Evolutionary conservation across 129 eudicot species (phyloP).

Genomic region (Lactuca sativa): DNA sequence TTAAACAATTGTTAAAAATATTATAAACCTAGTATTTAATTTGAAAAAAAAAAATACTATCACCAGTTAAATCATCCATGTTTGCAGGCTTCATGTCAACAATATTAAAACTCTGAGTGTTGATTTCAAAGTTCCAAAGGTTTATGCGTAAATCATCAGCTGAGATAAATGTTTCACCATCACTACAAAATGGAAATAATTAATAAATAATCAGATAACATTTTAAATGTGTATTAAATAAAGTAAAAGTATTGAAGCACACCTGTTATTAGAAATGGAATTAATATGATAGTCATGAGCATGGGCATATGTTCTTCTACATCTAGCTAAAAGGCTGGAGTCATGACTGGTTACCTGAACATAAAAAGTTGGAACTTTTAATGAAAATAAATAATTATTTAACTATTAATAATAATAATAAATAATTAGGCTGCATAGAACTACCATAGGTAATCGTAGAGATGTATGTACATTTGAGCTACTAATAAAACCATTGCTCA

Average conservation of each 20-base stretch:
- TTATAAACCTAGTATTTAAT: neutral
- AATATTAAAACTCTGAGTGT: constrained; percentile 88
- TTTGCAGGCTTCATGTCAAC: constrained; percentile 93
- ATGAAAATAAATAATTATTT: neutral
- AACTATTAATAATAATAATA: neutral
- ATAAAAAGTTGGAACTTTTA: constrained; percentile 17
- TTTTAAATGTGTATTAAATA: no score
- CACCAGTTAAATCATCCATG: constrained; percentile 99
- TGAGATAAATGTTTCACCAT: constrained; percentile 97
- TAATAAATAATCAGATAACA: no score
- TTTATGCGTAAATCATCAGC: constrained; percentile 97
- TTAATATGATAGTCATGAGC: constrained; percentile 97
- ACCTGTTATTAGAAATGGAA: constrained; percentile 97
- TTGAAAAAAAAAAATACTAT: neutral
- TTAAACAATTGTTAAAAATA: constrained; percentile 8
- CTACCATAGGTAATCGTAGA: constrained; percentile 84
- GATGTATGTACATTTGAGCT: constrained; percentile 61
- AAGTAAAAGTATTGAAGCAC: constrained; percentile 7
- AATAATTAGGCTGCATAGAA: constrained; percentile 35
- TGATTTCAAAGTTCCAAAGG: constrained; percentile 96
- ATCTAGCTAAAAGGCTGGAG: constrained; percentile 76
- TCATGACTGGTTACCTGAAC: constrained; percentile 81
- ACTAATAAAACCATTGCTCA: constrained; percentile 56
- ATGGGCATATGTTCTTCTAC: constrained; percentile 90
- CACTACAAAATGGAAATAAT: constrained; percentile 45